These are phyloP conservation scores for Hansenula lynferdii DNA, from an alignment of 1,139 yeast species.

Conservation along the genomic window DNA sequence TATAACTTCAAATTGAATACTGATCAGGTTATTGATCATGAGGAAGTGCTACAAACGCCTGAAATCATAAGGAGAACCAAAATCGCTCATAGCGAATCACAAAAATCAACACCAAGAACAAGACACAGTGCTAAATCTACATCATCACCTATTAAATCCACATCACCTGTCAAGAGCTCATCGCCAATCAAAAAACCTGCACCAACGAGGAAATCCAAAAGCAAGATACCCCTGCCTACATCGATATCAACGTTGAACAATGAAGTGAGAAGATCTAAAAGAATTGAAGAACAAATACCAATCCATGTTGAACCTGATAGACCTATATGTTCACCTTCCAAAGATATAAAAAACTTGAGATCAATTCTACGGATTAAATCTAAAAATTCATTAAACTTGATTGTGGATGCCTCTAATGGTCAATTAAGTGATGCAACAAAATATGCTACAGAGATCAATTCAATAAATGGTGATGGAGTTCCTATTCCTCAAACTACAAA, in stretches of 20 bases:
- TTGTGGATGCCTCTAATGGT: conserved; percentile 69
- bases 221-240: conserved; percentile 17
- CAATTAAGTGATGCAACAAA: conserved; percentile 64
- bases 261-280: conserved; percentile 15
- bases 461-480: conserved; percentile 57
- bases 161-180: not conserved
- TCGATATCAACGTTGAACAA: not conserved
- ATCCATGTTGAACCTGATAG: not conserved
- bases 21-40: not conserved
- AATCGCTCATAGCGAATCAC: too few species aligned
- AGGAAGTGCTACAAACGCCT: not conserved
- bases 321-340: conserved; percentile 15
- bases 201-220: conserved; percentile 7
- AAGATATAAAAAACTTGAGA: conserved; percentile 6
- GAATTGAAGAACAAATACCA: conserved; percentile 8
- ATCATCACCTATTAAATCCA: not conserved
- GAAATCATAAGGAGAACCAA: not conserved
- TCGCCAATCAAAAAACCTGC: not conserved
- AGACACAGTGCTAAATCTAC: not conserved
- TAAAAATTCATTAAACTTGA: conserved; percentile 34
- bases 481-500: conserved; percentile 56
- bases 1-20: not conserved
- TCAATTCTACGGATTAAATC: conserved; percentile 10
- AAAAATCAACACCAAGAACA: too few species aligned
- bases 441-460: conserved; percentile 71